Evolutionary conservation across 768 basidiomycete genomes (phyloP), one percentile per base, ranked within the genome.

Genomic region (Leccinum rimulosum): DNA sequence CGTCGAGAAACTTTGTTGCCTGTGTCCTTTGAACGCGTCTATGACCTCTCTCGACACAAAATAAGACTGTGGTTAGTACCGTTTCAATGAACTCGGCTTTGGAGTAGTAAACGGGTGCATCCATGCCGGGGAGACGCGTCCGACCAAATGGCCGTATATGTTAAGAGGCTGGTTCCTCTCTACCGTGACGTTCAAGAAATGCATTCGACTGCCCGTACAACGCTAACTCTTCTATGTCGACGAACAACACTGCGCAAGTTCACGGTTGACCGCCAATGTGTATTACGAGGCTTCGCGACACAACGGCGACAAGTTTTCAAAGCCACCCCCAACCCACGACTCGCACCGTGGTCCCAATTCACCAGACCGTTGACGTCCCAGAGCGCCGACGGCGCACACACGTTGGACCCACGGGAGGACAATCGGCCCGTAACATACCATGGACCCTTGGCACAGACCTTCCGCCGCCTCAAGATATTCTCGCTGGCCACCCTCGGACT

Each of bases 1-100:
- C 91, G 85, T 58, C 93, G 84, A 43, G 93, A 95, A 48, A 98
- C 95, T 74, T 96, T 96, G 79, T 98, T 96, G 49, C 93, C 93
- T 61, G 93, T 95, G 71, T 95, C 94, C 93, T 95, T 72, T 60
- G 33, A 48, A 49, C 30, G 22, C 45, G 58, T 68, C 56, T 52
- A 52, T 53, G 31, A 28, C 25, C 25, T 56, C 15, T 54, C 51
- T 8, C 35, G 22, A 14, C 3, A 12, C 3, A 27, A 35, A 25
- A 53, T 5, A 54, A 52, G 38, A 38, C 36, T 31, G 33, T 35
- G 10, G n/a, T 51, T 45, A 12, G 57, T 72, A 92, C 92, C 57
- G 92, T 95, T 77, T 95, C 93, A 49, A 95, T 95, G 74, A 87
- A 94, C 73, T 95, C 93, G 31, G 84, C 77, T 63, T 88, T 87